Evolutionary conservation across 1,139 yeast genomes (phyloP).

Genomic region (Candida mesenterica): DNA sequence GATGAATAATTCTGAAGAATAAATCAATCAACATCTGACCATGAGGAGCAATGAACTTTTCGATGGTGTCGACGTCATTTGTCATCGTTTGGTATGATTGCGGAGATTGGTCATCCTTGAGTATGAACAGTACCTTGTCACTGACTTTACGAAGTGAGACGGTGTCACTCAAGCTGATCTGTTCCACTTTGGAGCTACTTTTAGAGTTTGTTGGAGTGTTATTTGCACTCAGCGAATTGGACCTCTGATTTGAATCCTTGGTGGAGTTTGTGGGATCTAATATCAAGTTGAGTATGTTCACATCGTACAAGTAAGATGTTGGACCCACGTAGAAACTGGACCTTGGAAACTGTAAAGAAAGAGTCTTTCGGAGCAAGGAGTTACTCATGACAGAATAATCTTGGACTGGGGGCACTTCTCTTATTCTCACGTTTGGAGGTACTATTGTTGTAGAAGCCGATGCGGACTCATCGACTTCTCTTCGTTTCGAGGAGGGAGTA

Average conservation of each 20-base stretch:
- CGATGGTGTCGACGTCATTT: constrained; percentile 68
- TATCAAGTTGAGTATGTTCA: constrained; percentile 54
- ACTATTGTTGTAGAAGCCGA: constrained; percentile 17
- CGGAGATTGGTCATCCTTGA: constrained; percentile 71
- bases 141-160: constrained; percentile 68
- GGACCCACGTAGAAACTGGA: constrained; percentile 78
- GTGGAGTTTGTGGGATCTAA: constrained; percentile 37
- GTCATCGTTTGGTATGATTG: constrained; percentile 62
- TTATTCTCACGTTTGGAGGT: constrained; percentile 53
- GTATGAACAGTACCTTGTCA: constrained; percentile 59
- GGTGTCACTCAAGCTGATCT: constrained; percentile 56
- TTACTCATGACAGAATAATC: constrained; percentile 55
- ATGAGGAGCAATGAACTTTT: constrained; percentile 71
- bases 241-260: constrained; percentile 4
- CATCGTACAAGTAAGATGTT: constrained; percentile 63
- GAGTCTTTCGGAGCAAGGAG: constrained; percentile 42
- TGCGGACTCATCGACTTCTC: constrained; percentile 8
- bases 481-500: constrained; percentile 13
- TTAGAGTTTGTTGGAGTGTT: constrained; percentile 4
- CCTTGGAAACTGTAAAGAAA: constrained; percentile 64
- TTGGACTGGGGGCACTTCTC: constrained; percentile 54
- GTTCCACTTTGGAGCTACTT: constrained; percentile 40
- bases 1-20: constrained; percentile 74
- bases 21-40: constrained; percentile 70
- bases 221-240: not conserved